Evolutionary conservation across 768 basidiomycete species (phyloP).

Genomic region (Boletus reticuloceps): DNA sequence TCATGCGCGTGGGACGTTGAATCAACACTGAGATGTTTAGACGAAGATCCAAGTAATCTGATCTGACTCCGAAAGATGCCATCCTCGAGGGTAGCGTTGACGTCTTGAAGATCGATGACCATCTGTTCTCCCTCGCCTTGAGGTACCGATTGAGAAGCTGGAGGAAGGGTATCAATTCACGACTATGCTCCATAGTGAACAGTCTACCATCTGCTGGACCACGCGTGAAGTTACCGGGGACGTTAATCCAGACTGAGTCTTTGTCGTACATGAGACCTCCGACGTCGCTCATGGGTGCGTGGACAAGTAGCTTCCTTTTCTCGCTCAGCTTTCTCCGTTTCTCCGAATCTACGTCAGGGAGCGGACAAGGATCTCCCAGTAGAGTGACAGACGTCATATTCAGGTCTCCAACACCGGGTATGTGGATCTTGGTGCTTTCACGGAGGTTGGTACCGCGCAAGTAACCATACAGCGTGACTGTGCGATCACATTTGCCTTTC

Average conservation of each 20-base stretch:
- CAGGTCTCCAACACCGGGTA: constrained; percentile 93
- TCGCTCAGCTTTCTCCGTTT: constrained; percentile 91
- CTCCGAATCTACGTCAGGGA: constrained; percentile 89
- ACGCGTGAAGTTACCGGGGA: constrained; percentile 89
- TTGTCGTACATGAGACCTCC: constrained; percentile 98
- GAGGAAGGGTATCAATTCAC: not conserved
- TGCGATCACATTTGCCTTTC: constrained; percentile 91
- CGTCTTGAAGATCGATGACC: constrained; percentile 96
- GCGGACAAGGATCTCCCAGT: constrained; percentile 92
- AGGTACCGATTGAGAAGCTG: constrained; percentile 64
- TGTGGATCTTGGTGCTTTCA: constrained; percentile 76
- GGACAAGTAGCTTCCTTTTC: constrained; percentile 87
- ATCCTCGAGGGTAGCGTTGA: constrained; percentile 77
- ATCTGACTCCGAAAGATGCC: constrained; percentile 79
- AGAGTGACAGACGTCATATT: constrained; percentile 67
- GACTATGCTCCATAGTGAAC: not conserved
- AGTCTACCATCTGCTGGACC: constrained; percentile 62
- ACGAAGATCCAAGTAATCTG: constrained; percentile 78
- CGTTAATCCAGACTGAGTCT: constrained; percentile 97
- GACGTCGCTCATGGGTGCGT: constrained; percentile 99
- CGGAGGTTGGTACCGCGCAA: constrained; percentile 86
- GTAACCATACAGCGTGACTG: constrained; percentile 91
- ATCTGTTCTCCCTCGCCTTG: constrained; percentile 96
- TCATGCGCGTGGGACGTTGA: constrained; percentile 28
- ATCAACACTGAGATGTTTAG: constrained; percentile 56